These are phyloP conservation scores for Colletotrichum noveboracense DNA, from an alignment of 2,329 filamentous ascomycete genomes.

Conservation along the genomic window DNA sequence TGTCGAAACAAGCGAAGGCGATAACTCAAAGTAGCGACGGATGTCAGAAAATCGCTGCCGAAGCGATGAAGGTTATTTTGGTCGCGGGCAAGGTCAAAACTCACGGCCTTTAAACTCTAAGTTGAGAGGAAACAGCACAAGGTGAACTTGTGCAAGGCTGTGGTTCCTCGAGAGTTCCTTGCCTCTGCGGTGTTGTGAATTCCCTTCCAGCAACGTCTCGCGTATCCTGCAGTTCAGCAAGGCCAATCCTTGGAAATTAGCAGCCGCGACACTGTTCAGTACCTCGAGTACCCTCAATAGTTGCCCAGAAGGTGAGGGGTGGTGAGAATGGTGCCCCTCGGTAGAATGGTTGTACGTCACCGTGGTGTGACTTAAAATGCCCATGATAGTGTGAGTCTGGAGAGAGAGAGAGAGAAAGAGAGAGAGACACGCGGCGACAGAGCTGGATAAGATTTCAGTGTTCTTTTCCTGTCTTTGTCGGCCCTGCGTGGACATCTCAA, in stretches of 20 bases:
- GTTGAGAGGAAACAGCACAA: constrained; percentile 7
- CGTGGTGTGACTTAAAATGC: not conserved
- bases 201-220: not conserved
- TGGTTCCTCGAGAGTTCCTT: constrained; percentile 1
- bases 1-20: not conserved
- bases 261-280: not conserved
- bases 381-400: not conserved
- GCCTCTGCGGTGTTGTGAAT: not conserved
- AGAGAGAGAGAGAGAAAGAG: not conserved
- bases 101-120: constrained; percentile 4
- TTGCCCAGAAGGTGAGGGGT: not conserved
- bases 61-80: not conserved
- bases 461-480: not conserved
- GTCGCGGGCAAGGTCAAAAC: not conserved
- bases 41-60: not conserved
- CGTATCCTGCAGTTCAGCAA: not conserved
- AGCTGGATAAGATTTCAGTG: not conserved
- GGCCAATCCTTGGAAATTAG: not conserved
- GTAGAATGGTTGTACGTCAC: not conserved
- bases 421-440: not conserved
- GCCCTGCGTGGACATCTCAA: not conserved
- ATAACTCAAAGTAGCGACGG: not conserved
- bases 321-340: not conserved
- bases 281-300: not conserved
- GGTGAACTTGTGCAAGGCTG: constrained; percentile 9